Evolutionary conservation across 1,284 basidiomycete species (phyloP), one percentile per base, ranked within the genome.

Genomic region (Papiliotrema flavescens): DNA sequence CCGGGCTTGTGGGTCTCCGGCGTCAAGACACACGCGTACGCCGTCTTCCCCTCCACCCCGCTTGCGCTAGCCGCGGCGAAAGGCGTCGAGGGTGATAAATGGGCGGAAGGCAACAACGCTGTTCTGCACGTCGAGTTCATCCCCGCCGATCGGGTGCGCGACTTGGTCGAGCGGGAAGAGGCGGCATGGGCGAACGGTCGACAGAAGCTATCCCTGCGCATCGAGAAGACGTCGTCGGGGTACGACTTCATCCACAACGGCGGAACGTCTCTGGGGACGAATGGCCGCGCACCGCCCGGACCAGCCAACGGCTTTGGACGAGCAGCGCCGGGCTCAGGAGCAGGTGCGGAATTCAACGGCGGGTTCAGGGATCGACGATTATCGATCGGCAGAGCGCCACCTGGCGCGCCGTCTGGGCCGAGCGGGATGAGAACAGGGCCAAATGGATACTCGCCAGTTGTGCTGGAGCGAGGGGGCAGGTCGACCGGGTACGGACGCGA

Each of bases 21-120:
- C 13, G 62, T 76, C 35, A 76, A 76, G 57, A 63, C 65, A 28
- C 75, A 76, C 56, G 71, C 70, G 1, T 76, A 74, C 45, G 73
- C 64, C 2, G 62, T 61, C 0, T 76, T 62, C 63, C 40, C 51
- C 2, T 52, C 53, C 4, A 44, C 61, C 0, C 49, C 58, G 3
- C 55, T 56, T 11, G 70, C 68, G 5, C 34, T 69, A 3, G 52
- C 53, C 14, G 59, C 57, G 19, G 72, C 68, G 2, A 59, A 60
- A 45, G 47, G 54, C 19, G 55, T 68, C 13, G 65, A 69, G 46
- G 60, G 55, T 23, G 40, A 22, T 6, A 49, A 47, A 36, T 73
- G 65, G 64, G 70, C 72, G 1, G 67, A 67, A 53, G 65, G 63
- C 43, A 67, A 66, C 0, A 66, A 67, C 14, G 60, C 52, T 1